phyloP scores from a whole-genome alignment of 495 filamentous ascomycete species.

The Hypoxylon crocopeplum region DNA sequence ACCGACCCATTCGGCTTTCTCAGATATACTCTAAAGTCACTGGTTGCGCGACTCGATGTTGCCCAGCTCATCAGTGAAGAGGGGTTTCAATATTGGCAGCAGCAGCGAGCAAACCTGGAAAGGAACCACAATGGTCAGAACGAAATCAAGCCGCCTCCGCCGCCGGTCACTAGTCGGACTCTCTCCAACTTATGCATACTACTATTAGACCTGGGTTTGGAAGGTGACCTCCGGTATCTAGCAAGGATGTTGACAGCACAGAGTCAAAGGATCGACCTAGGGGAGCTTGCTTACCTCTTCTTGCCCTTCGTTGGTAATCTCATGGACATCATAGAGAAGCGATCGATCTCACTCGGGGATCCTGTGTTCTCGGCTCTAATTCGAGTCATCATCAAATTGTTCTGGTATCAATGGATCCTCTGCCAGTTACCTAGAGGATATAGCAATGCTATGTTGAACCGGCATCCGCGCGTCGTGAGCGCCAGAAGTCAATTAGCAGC shows the following conservation, averaged over 20 bases:
- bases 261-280: slow-evolving; percentile 1
- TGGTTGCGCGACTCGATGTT: slow-evolving; percentile 5
- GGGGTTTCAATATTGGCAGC: slow-evolving; percentile 5
- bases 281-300: slow-evolving; percentile 4
- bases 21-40: slow-evolving; percentile 4
- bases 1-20: slow-evolving; percentile 8
- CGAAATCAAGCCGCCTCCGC: background rate
- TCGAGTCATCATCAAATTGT: slow-evolving; percentile 2
- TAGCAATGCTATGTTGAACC: background rate
- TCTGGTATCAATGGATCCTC: background rate
- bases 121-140: no score
- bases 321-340: background rate
- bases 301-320: slow-evolving; percentile 5
- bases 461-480: background rate
- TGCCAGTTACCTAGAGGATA: background rate
- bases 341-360: background rate
- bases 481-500: background rate
- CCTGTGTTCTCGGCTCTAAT: background rate
- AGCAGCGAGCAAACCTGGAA: background rate
- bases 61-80: slow-evolving; percentile 1
- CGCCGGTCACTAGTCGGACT: slow-evolving; percentile 5
- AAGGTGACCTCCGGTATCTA: slow-evolving; percentile 1
- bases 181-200: slow-evolving; percentile 2
- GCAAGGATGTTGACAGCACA: background rate
- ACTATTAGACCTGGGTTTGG: slow-evolving; percentile 7